phyloP scores from a whole-genome alignment of 1,284 basidiomycete species.

The Papiliotrema flavescens region DNA sequence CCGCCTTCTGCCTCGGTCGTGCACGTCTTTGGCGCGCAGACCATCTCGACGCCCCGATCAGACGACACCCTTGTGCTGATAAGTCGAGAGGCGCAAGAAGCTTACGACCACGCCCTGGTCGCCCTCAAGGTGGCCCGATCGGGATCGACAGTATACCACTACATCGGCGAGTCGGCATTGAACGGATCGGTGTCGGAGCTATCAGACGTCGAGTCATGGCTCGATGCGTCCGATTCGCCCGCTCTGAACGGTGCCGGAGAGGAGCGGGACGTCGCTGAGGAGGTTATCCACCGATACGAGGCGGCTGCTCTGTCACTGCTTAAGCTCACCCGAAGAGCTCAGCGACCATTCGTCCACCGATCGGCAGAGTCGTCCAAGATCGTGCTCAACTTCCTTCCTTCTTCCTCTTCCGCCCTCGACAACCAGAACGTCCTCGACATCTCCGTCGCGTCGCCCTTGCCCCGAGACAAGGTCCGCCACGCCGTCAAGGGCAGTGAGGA shows the following conservation, averaged over 20 bases:
- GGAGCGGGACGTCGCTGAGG: constrained; percentile 22
- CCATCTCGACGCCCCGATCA: constrained; percentile 25
- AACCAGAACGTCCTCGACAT: constrained; percentile 65
- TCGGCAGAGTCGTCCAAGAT: constrained; percentile 59
- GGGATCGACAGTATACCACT: constrained; percentile 70
- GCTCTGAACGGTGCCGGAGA: constrained; percentile 9
- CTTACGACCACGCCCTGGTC: constrained; percentile 69
- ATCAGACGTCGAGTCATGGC: constrained; percentile 59
- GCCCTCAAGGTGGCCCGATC: constrained; percentile 64
- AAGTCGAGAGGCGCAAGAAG: constrained; percentile 62
- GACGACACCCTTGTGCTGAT: constrained; percentile 56
- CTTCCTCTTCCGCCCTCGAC: constrained; percentile 51
- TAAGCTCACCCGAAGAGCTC: constrained; percentile 60
- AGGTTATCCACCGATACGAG: constrained; percentile 59
- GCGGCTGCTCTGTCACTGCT: constrained; percentile 62
- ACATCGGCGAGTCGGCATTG: constrained; percentile 57
- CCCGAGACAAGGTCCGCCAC: constrained; percentile 60
- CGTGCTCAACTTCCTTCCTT: constrained; percentile 66
- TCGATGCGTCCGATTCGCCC: constrained; percentile 36
- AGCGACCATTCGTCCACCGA: constrained; percentile 53
- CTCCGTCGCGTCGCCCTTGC: constrained; percentile 63
- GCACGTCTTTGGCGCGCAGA: constrained; percentile 36
- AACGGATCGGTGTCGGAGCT: constrained; percentile 54
- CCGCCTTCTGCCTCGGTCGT: constrained; percentile 33
- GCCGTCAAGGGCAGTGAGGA: constrained; percentile 62